Evolutionary conservation across 805 yeast species (phyloP), one percentile per base, ranked within the genome.

Genomic region (Wickerhamia fluorescens): DNA sequence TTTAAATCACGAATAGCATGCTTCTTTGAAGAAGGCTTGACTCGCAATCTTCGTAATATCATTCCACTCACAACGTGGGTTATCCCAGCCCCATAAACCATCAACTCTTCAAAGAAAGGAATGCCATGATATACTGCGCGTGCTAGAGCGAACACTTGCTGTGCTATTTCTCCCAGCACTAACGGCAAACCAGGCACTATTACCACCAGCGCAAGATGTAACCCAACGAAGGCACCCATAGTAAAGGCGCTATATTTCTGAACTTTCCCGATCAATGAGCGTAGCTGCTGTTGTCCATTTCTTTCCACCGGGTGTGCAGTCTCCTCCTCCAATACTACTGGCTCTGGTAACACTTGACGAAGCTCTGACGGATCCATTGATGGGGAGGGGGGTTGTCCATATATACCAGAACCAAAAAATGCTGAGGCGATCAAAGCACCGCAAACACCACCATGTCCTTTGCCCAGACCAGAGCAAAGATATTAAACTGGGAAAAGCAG

Each of bases 401-500:
- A n/a, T n/a, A n/a, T n/a, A n/a, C n/a, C n/a, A n/a, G n/a, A n/a
- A n/a, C n/a, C n/a, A n/a, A n/a, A n/a, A n/a, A n/a, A n/a, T n/a
- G n/a, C n/a, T n/a, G n/a, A n/a, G n/a, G n/a, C n/a, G n/a, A n/a
- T n/a, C n/a, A n/a, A n/a, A n/a, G n/a, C n/a, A 14, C n/a, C 8
- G 21, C 14, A 8, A 20, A 39, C 36, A 40, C 36, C 43, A 7
- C 54, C 65, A 47, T 56, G 71, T 7, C 83, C 3, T 83, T 81
- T 51, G 66, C 74, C 11, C 84, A 84, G 27, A 65, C 75, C 9
- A 66, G 94, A 48, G 62, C 81, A 16, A 82, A 79, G 44, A 75
- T 78, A 1, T 61, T 87, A 20, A 65, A 75, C 6, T 56, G 79
- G 27, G 96, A 89, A 51, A 72, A 77, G 29, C 82, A 79, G 46